Percentiles rank a stretch among this genome's conserved stretches.
Evolutionary conservation across 2,329 filamentous ascomycete species (phyloP).

Genomic region (Monosporascus cannonballus): DNA sequence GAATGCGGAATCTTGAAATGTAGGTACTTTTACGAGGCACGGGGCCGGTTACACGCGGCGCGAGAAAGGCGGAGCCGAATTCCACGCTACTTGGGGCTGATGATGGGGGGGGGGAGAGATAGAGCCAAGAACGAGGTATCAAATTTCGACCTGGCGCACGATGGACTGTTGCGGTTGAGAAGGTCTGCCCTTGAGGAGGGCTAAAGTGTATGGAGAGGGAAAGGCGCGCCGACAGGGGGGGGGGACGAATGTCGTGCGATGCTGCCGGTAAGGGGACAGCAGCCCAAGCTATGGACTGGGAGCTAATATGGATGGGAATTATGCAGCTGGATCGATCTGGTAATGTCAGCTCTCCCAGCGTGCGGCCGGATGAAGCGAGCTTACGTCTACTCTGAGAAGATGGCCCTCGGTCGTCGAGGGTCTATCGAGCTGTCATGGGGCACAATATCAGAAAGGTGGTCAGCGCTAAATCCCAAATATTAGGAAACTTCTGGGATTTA

Average conservation of each 20-base stretch:
- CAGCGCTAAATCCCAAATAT: slow-evolving; percentile 1
- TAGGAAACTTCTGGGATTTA: background rate
- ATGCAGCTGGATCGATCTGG: background rate
- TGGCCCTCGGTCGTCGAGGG: background rate
- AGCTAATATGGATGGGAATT: background rate
- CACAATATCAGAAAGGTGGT: background rate
- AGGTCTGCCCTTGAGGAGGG: background rate
- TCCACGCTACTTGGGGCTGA: background rate
- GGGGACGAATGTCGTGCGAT: background rate
- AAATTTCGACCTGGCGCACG: background rate
- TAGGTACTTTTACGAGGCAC: no score
- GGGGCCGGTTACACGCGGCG: background rate
- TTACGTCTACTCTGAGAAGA: background rate
- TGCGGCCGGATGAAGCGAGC: background rate
- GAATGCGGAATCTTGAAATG: background rate
- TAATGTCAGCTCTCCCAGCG: background rate
- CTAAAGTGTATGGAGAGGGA: background rate
- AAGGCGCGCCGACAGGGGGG: background rate
- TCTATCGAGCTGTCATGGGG: background rate
- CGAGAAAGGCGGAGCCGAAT: background rate
- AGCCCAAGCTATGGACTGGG: background rate
- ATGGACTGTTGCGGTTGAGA: background rate
- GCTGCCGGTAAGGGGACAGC: background rate
- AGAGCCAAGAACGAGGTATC: background rate
- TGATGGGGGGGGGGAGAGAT: no score